Evolutionary conservation across 208 protist genomes (phyloP), one percentile per base, ranked within the genome.

Genomic region (Strigomonas oncopelti): DNA sequence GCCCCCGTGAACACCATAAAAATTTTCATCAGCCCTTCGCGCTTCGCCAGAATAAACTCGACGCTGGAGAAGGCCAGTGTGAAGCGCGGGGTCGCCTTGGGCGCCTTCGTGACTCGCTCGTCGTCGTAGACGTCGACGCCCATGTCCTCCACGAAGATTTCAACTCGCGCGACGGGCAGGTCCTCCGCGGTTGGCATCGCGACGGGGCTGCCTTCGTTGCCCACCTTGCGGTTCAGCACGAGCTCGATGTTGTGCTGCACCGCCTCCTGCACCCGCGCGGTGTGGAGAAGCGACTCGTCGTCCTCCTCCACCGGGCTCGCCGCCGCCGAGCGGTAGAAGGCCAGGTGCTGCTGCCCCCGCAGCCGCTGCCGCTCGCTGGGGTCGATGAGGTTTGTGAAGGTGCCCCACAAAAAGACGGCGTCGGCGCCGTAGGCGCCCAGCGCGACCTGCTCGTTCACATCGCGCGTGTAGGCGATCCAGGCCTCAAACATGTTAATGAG

Each of bases 91-190:
- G 62, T 55, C 14, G 63, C 28, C 14, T 75, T 61, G 7, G 77
- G 71, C 9, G 20, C 16, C 29, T 81, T 78, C 45, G 79, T 83
- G 7, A 53, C 20, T 13, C 61, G 32, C 34, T 92, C 81, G 67
- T 92, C 89, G 58, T 92, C 80, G 65, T 84, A 74, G 38, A 94
- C 75, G 27, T 87, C 72, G 51, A 94, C 72, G 16, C 86, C 83
- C 11, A 94, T 69, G 22, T 76, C 61, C 64, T 81, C 65, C 25
- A 94, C 74, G 7, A 80, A 71, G 16, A 91, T 62, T 70, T 94
- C 81, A 25, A 92, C 29, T 4, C 89, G 81, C 29, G 88, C 65
- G 48, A 81, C 63, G 0, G 84, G 80, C 11, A 74, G 48, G 36
- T 88, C 83, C 14, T 75, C 76, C 48, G 28, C 25, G 25, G 53